Base-by-base conservation (phyloP, 352 stramenopile species). In the Globisporangium alternatum region DNA sequence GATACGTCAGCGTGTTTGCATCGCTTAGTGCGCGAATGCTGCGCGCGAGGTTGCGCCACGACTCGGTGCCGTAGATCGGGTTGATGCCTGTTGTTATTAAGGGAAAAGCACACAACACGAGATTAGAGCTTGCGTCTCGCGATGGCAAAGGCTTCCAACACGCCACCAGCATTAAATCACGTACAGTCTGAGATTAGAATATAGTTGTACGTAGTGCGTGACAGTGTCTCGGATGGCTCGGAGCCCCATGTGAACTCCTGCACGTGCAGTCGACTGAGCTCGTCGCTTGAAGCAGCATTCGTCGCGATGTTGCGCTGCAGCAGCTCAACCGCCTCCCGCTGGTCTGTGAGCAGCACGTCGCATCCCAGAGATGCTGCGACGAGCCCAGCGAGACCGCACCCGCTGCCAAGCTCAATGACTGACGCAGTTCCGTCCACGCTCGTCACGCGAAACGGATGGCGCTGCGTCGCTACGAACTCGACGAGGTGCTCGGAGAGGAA, bases 121-220 rank as follows among this genome's bases (percentile, higher is more conserved):
- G 9, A 19, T 48, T 31, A 58, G 52, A 33, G 8, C 25, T 39
- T n/a, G 7, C n/a, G 12, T 5, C 52, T 58, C 21, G 45, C 10
- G 37, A 15, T 15, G 13, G 12, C 17, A 22, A 52, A 35, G 22
- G 39, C 35, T 19, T 55, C 4, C 10, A 10, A n/a, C 8, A 21
- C 30, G 56, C 9, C 28, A 15, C 35, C 28, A 13, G 5, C 25
- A 28, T 5, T 25, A 15, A 12, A 31, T 19, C 31, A 76, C 75
- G 49, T 69, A 86, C 86, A 95, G 65, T 95, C 86, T 4, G 86
- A 95, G 22, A 93, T 67, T 53, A 95, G 68, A 56, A 95, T 84
- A 71, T 82, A 91, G 62, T 76, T 62, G 57, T 72, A 90, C 28
- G 64, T 75, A 15, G 41, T 17, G 30, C 54, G 69, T 39, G 65